These are phyloP conservation scores for Dendrobium huoshanense DNA, from an alignment of 106 monocot genomes.

Conservation along the genomic window DNA sequence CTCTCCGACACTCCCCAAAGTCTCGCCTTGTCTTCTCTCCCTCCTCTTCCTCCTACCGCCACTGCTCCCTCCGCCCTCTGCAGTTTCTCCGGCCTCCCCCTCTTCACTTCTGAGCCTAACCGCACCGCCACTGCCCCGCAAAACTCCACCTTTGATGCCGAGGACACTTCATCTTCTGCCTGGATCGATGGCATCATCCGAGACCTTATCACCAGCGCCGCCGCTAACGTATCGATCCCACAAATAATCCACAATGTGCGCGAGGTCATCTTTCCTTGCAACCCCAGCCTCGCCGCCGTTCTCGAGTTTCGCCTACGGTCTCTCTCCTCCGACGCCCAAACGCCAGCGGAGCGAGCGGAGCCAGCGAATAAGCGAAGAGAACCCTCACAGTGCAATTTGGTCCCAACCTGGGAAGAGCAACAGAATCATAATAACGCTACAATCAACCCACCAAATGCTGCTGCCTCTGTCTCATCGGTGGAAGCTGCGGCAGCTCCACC, in stretches of 20 bases:
- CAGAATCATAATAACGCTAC: background rate
- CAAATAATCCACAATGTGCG: slow-evolving; percentile 85
- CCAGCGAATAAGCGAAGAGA: background rate
- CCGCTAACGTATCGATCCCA: slow-evolving; percentile 49
- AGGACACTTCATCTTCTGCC: slow-evolving; percentile 14
- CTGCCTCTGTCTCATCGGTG: slow-evolving; percentile 21
- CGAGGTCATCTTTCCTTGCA: slow-evolving; percentile 86
- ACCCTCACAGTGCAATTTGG: background rate
- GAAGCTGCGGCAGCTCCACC: slow-evolving; percentile 19
- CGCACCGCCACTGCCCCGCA: background rate
- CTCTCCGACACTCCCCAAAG: slow-evolving; percentile 6
- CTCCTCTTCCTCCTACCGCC: slow-evolving; percentile 19
- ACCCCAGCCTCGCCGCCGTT: slow-evolving; percentile 65
- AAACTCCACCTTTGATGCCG: background rate
- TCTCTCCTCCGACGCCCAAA: slow-evolving; percentile 16
- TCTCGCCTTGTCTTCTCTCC: slow-evolving; percentile 14
- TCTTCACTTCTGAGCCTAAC: slow-evolving; percentile 51
- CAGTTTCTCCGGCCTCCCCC: slow-evolving; percentile 65
- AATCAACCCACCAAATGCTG: slow-evolving; percentile 6
- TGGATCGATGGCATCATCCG: slow-evolving; percentile 84
- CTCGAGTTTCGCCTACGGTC: slow-evolving; percentile 76
- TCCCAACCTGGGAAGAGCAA: background rate
- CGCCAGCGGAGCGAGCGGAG: background rate
- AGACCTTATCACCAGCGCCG: slow-evolving; percentile 57
- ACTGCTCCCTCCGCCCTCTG: slow-evolving; percentile 24